Percentiles rank a stretch among this genome's conserved stretches.
Evolutionary conservation across 2,329 filamentous ascomycete species (phyloP).

Genomic region (Xylariaceae sp.): DNA sequence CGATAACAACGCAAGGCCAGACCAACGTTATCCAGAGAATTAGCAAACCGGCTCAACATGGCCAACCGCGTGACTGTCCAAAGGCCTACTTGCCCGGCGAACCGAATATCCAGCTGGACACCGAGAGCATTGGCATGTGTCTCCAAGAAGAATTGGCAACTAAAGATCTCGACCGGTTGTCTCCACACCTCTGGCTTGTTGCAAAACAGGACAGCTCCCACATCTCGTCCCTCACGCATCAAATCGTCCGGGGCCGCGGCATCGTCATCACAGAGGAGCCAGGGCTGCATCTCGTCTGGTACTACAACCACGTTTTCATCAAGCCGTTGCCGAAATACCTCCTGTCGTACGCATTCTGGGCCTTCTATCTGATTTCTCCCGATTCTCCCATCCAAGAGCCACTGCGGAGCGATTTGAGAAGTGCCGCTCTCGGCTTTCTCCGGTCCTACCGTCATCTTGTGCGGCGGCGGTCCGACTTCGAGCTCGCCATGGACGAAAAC

Average conservation of each 20-base stretch:
- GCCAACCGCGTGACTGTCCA: no score
- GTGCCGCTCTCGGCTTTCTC: slow-evolving; percentile 13
- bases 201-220: neutral
- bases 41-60: neutral
- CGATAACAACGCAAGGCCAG: neutral
- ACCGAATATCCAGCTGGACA: neutral
- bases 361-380: neutral
- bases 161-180: neutral
- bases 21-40: neutral
- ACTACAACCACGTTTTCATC: slow-evolving; percentile 10
- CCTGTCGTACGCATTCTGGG: slow-evolving; percentile 15
- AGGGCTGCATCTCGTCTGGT: slow-evolving; percentile 21
- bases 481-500: neutral
- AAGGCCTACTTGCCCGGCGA: neutral
- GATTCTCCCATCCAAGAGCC: slow-evolving; percentile 1
- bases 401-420: neutral
- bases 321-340: slow-evolving; percentile 21
- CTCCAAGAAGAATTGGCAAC: neutral
- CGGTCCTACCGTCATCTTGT: slow-evolving; percentile 16
- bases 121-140: neutral
- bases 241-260: slow-evolving; percentile 9
- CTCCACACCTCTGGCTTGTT: neutral
- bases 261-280: slow-evolving; percentile 18
- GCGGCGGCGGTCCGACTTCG: slow-evolving; percentile 10
- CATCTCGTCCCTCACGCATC: slow-evolving; percentile 12